These are phyloP conservation scores for Apiosordaria backusii DNA, from an alignment of 495 filamentous ascomycete genomes.

Conservation along the genomic window DNA sequence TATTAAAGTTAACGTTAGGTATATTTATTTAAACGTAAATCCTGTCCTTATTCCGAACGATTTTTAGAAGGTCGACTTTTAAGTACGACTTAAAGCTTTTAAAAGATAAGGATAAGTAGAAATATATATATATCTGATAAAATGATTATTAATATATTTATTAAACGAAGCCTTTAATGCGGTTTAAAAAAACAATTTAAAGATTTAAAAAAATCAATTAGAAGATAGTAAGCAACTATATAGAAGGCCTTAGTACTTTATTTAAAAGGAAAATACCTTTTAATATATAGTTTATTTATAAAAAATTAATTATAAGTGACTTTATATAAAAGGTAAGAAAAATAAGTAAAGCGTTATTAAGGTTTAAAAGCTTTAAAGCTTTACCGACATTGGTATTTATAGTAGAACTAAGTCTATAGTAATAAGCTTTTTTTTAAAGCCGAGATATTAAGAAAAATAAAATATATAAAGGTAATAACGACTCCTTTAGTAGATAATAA, in stretches of 20 bases:
- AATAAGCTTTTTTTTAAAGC: too few species aligned
- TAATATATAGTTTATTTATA: too few species aligned
- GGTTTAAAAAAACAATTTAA: slow-evolving; percentile 16
- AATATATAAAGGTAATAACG: too few species aligned
- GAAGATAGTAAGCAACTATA: slow-evolving; percentile 11
- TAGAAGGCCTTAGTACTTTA: slow-evolving; percentile 8
- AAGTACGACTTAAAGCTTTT: slow-evolving; percentile 14
- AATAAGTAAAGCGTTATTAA: slow-evolving; percentile 14
- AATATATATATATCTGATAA: slow-evolving; percentile 10
- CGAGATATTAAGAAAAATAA: too few species aligned
- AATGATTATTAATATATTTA: slow-evolving; percentile 13
- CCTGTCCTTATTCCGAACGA: slow-evolving; percentile 14
- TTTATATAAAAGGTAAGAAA: slow-evolving; percentile 11
- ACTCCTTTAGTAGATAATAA: too few species aligned
- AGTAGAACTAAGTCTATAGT: slow-evolving; percentile 8
- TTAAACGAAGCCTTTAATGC: slow-evolving; percentile 12
- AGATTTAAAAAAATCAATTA: slow-evolving; percentile 11
- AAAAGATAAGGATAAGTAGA: too few species aligned
- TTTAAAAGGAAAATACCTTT: slow-evolving; percentile 9
- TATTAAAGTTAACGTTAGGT: slow-evolving; percentile 17
- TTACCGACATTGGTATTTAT: slow-evolving; percentile 7
- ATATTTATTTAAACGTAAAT: too few species aligned
- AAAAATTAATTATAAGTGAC: not conserved
- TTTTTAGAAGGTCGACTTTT: slow-evolving; percentile 15
- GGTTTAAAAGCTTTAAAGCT: slow-evolving; percentile 14